Evolutionary conservation across 768 basidiomycete species (phyloP).

Genomic region (Piloderma croceum): DNA sequence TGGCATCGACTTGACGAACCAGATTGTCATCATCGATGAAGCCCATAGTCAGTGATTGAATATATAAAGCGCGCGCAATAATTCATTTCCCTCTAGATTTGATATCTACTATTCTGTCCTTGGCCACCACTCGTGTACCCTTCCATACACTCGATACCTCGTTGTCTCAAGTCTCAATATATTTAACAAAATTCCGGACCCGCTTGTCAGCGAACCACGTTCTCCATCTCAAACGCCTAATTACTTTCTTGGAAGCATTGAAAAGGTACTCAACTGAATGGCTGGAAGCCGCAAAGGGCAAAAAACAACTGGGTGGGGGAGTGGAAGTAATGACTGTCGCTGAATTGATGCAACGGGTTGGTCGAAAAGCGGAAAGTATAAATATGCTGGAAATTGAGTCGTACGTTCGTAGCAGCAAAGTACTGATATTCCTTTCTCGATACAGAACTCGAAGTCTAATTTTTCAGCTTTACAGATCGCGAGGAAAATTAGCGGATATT

Average conservation of each 20-base stretch:
- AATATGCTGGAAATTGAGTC: slow-evolving; percentile 79
- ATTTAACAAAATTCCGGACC: slow-evolving; percentile 73
- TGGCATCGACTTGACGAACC: slow-evolving; percentile 77
- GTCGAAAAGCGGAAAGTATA: slow-evolving; percentile 63
- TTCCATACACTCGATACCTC: slow-evolving; percentile 53
- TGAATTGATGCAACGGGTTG: slow-evolving; percentile 59
- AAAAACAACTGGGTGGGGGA: slow-evolving; percentile 20
- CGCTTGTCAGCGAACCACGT: slow-evolving; percentile 68
- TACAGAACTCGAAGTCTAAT: too few species aligned
- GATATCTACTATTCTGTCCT: slow-evolving; percentile 82
- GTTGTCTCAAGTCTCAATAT: slow-evolving; percentile 68
- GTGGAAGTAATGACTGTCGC: slow-evolving; percentile 65
- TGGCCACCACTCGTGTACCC: slow-evolving; percentile 70
- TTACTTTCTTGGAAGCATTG: slow-evolving; percentile 66
- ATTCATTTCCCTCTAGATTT: slow-evolving; percentile 48
- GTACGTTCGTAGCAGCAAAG: slow-evolving; percentile 84
- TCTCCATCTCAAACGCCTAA: slow-evolving; percentile 75
- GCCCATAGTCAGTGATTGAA: slow-evolving; percentile 81
- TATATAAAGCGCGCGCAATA: neutral
- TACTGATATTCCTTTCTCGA: too few species aligned
- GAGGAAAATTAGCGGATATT: slow-evolving; percentile 81
- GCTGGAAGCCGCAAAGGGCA: slow-evolving; percentile 32
- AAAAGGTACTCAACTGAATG: slow-evolving; percentile 53
- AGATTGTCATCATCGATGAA: slow-evolving; percentile 90
- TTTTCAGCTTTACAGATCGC: slow-evolving; percentile 56